Base-by-base conservation (phyloP, 2,329 filamentous ascomycete genomes). In the Lasiodiplodia sp. region DNA sequence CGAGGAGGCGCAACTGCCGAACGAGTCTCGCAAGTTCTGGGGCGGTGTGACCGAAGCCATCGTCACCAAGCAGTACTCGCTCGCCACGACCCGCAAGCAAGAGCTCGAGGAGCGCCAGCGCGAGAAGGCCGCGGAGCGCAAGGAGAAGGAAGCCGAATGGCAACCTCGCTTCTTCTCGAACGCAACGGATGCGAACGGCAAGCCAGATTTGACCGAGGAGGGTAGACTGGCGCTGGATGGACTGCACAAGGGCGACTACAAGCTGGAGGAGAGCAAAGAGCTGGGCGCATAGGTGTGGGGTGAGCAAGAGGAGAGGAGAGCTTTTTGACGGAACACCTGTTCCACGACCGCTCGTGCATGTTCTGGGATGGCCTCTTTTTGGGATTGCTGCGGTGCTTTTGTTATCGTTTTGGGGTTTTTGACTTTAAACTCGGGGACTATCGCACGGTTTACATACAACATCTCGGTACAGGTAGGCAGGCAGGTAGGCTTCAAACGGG, bases 11-110 rank as follows among this genome's bases (percentile, higher is more conserved):
- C 96, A 98, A 79, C 88, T 97, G 2, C 88, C 91, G 67, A 96
- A 99, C 79, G 96, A 99, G 81, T 96, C 92, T 2, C 87, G 96
- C 72, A 90, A 88, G 68, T 91, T 97, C 77, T 99, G 96, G 96
- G 87, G 89, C 40, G 88, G 88, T 28, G 95, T 99, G 55, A 98
- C 96, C 21, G 86, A 92, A 65, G 93, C 94, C 44, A 98, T 99
- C 75, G 80, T 88, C 25, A 83, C 89, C 70, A 96, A 94, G 81
- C 93, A 97, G 77, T 99, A 90, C 80, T 87, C 87, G 52, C 89
- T 91, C 72, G 96, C 96, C 8, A 99, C 96, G 25, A 88, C 87
- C 23, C 83, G 96, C 71, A 99, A 99, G 83, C 89, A 93, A 70
- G 93, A 97, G 75, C 88, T 99, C 12, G 96, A 99, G 80, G 96